Conservation (phyloP, 176 grass and related monocot species). For the Panicum miliaceum region DNA sequence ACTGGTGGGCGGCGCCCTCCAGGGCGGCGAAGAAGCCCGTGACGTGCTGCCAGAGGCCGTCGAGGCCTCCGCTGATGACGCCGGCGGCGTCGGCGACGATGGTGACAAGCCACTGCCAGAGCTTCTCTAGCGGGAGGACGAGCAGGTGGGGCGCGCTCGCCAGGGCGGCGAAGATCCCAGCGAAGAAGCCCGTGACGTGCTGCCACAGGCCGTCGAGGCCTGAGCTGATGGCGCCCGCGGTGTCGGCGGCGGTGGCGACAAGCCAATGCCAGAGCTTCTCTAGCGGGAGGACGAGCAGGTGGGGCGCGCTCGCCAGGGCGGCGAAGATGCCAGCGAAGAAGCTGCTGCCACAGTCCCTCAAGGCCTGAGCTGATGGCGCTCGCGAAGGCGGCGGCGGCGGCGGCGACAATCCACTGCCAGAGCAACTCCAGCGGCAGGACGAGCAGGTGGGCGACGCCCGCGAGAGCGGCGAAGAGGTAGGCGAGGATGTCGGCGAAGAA, state of each 20-base stretch:
- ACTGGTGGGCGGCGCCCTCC: neutral
- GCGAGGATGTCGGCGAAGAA: constrained; percentile 24
- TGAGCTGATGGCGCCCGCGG: neutral
- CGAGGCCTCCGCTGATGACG: neutral
- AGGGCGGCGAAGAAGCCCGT: neutral
- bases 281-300: constrained; percentile 12
- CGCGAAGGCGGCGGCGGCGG: neutral
- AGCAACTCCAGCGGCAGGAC: constrained; percentile 24
- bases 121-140: constrained; percentile 7
- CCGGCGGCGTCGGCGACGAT: neutral
- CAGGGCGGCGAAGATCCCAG: neutral
- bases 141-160: neutral
- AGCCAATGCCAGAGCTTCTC: constrained; percentile 5
- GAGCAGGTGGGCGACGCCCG: neutral
- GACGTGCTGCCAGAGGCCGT: neutral
- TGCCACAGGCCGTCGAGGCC: neutral
- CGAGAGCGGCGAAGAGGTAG: neutral
- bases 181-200: neutral
- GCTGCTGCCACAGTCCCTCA: neutral
- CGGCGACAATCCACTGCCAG: neutral
- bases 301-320: neutral
- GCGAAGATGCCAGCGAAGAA: neutral
- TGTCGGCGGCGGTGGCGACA: neutral
- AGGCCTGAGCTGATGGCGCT: neutral
- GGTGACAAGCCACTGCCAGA: neutral